phyloP scores from a whole-genome alignment of 441 rosid genomes.

The Aleurites moluccanus region DNA sequence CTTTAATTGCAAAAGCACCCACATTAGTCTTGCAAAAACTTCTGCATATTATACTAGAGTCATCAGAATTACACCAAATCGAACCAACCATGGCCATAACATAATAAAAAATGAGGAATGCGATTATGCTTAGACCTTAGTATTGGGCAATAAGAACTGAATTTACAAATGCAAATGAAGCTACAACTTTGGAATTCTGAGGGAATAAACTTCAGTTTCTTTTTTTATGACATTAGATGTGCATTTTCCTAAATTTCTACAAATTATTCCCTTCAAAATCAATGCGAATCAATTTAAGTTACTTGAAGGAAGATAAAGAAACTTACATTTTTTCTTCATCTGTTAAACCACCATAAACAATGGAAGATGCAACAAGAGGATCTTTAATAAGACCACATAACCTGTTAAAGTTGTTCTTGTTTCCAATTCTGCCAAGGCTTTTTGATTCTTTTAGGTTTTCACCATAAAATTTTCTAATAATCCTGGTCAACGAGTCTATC shows the following conservation, averaged over 20 bases:
- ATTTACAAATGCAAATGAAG: no score
- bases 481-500: slow-evolving; percentile 55
- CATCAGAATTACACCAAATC: no score
- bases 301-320: background rate
- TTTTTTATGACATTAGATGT: no score
- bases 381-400: slow-evolving; percentile 50
- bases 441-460: slow-evolving; percentile 52
- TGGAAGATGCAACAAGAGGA: slow-evolving; percentile 56
- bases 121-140: no score
- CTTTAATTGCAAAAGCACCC: no score
- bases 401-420: slow-evolving; percentile 55
- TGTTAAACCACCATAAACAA: slow-evolving; percentile 64
- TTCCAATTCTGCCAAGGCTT: slow-evolving; percentile 50
- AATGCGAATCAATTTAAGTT: background rate
- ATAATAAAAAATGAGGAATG: no score
- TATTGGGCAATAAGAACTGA: no score
- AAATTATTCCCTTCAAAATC: background rate
- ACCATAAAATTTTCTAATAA: slow-evolving; percentile 56
- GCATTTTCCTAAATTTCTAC: background rate
- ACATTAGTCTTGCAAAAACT: no score
- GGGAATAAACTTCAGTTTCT: no score
- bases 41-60: no score
- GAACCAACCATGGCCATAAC: no score
- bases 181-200: no score
- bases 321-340: slow-evolving; percentile 61